A percentile compares a stretch with the other conserved stretches of the same genome.
These are phyloP conservation scores for Tricladium varicosporioides DNA, from an alignment of 2,329 filamentous ascomycete species.

Conservation along the genomic window DNA sequence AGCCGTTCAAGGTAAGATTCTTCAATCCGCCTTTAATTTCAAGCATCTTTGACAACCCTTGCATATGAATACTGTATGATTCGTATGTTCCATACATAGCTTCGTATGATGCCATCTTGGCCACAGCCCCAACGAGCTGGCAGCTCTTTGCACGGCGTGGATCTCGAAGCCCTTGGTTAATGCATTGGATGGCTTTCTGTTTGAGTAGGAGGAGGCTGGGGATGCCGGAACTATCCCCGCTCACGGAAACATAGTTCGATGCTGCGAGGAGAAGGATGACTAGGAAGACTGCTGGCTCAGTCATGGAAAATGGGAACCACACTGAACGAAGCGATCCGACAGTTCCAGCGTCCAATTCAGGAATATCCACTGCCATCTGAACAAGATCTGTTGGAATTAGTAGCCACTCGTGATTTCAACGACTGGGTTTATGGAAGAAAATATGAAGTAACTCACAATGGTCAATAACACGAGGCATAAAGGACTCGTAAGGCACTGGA, in stretches of 20 bases:
- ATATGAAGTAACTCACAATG: neutral
- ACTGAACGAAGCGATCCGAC: slow-evolving; percentile 29
- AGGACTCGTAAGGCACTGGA: neutral
- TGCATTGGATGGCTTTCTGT: slow-evolving; percentile 42
- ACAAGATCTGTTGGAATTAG: slow-evolving; percentile 23
- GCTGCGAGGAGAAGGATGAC: slow-evolving; percentile 32
- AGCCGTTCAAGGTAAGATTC: slow-evolving; percentile 42
- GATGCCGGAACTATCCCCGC: slow-evolving; percentile 8
- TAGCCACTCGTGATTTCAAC: neutral
- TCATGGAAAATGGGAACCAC: slow-evolving; percentile 33
- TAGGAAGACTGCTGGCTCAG: slow-evolving; percentile 27
- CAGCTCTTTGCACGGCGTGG: slow-evolving; percentile 36
- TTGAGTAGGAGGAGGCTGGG: slow-evolving; percentile 41
- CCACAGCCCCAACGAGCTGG: slow-evolving; percentile 46
- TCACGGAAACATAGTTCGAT: slow-evolving; percentile 27
- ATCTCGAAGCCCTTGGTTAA: slow-evolving; percentile 40
- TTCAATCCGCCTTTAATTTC: slow-evolving; percentile 43
- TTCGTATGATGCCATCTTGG: slow-evolving; percentile 52
- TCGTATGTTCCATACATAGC: slow-evolving; percentile 45
- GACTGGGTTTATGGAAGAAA: neutral
- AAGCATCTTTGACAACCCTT: slow-evolving; percentile 42
- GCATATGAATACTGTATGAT: slow-evolving; percentile 47
- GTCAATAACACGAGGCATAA: neutral
- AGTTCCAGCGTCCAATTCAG: slow-evolving; percentile 29
- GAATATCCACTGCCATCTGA: slow-evolving; percentile 34